These are phyloP conservation scores for Podosphaera xanthii DNA, from an alignment of 2,329 filamentous ascomycete genomes.

Conservation along the genomic window DNA sequence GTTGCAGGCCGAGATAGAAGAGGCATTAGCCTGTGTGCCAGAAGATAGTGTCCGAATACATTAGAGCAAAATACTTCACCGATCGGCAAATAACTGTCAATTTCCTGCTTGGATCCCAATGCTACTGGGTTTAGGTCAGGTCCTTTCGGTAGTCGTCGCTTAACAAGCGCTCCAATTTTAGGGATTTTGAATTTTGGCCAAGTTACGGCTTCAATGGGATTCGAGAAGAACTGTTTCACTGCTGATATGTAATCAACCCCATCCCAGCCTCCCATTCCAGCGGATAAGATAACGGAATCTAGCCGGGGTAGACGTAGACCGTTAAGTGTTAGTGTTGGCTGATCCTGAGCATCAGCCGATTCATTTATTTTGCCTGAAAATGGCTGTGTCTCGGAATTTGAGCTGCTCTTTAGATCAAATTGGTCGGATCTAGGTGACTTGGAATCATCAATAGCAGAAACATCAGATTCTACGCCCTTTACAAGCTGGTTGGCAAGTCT, in stretches of 20 bases:
- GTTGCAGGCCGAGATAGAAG: slow-evolving; percentile 28
- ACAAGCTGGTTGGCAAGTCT: slow-evolving; percentile 12
- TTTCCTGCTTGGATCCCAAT: slow-evolving; percentile 6
- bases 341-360: background rate
- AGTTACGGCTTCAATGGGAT: slow-evolving; percentile 44
- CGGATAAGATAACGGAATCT: slow-evolving; percentile 65
- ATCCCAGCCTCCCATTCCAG: slow-evolving; percentile 68
- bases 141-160: slow-evolving; percentile 23
- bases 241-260: slow-evolving; percentile 49
- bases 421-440: background rate
- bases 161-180: slow-evolving; percentile 27
- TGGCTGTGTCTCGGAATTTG: no score
- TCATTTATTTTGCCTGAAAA: background rate
- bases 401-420: background rate
- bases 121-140: slow-evolving; percentile 12
- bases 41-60: slow-evolving; percentile 83
- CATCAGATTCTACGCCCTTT: slow-evolving; percentile 10
- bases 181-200: slow-evolving; percentile 60
- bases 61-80: slow-evolving; percentile 79
- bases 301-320: slow-evolving; percentile 40
- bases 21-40: slow-evolving; percentile 58
- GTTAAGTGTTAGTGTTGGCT: background rate
- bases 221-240: slow-evolving; percentile 28
- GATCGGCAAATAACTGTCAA: slow-evolving; percentile 31
- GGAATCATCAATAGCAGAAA: background rate